Base-by-base conservation (phyloP, 1,284 basidiomycete species). In the Malassezia furfur region DNA sequence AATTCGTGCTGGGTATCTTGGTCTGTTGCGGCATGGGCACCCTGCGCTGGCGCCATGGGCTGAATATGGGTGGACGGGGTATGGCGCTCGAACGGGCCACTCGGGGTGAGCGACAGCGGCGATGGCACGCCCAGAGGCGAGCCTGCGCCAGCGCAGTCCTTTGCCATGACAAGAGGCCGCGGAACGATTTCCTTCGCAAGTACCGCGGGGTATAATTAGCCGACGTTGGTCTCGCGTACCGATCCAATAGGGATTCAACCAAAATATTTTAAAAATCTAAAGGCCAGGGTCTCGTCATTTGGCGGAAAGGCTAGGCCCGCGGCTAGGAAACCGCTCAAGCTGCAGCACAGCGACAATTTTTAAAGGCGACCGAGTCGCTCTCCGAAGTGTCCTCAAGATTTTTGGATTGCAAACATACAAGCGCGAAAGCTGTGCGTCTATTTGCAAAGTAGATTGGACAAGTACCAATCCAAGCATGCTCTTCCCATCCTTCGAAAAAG, bases 371-470 rank as follows among this genome's bases (percentile, higher is more conserved):
- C 25, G 25, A 28, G 25, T 28, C 25, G 25, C 7, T 28, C 25
- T 4, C 25, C 4, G 4, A 28, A 28, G 25, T 8, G 9, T 45
- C 43, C 43, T n/a, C 7, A 45, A 30, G 43, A 31, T 30, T 30
- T 45, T 45, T 31, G 17, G 38, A 45, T 25, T 45, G 25, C 28
- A 28, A 28, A 45, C 25, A 45, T 45, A 45, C 43, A 45, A 28
- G 25, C 43, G 32, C 43, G n/a, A 45, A 32, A 15, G 19, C 10
- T 28, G 43, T 45, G 43, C 25, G 32, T 45, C 43, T 45, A 45
- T 45, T 17, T 45, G 43, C 43, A 45, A 45, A 32, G 9, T 8
- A 34, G 32, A 34, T 14, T 34, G 32, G 32, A 14, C 9, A 10
- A 34, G 32, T 34, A 34, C 32, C 32, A 34, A 34, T 34, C 32